Conservation (phyloP, 2,329 filamentous ascomycete species). For the Dryadomyces quercus-mongolicae region DNA sequence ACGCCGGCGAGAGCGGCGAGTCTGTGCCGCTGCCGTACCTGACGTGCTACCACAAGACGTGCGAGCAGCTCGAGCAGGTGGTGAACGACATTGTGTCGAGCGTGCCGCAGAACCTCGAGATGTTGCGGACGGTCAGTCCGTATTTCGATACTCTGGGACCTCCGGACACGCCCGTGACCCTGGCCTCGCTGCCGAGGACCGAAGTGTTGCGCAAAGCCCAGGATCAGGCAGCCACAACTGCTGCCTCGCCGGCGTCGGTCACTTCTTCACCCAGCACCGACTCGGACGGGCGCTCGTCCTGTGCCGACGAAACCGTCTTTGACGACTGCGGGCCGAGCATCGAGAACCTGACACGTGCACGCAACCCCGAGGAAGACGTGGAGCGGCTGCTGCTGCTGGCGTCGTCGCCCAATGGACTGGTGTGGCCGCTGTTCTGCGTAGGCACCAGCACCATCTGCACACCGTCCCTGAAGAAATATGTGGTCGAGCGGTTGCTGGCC, state of each 20-base stretch:
- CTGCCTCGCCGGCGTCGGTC: background rate
- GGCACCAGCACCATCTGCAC: constrained; percentile 34
- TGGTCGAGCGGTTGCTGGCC: constrained; percentile 29
- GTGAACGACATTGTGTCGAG: constrained; percentile 31
- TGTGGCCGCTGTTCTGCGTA: constrained; percentile 38
- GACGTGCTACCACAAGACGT: constrained; percentile 24
- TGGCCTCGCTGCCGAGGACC: background rate
- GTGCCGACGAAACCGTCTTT: constrained; percentile 7
- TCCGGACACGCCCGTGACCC: constrained; percentile 1
- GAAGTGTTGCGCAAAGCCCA: background rate
- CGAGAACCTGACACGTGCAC: constrained; percentile 26
- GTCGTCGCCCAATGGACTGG: constrained; percentile 33
- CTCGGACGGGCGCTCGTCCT: background rate
- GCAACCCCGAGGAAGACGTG: constrained; percentile 23
- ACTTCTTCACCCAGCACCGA: background rate
- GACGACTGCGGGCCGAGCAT: constrained; percentile 23
- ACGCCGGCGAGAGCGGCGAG: constrained; percentile 11
- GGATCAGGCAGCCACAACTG: constrained; percentile 7
- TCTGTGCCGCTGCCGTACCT: constrained; percentile 16
- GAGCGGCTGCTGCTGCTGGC: constrained; percentile 36
- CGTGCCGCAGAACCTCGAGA: constrained; percentile 36
- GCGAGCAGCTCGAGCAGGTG: constrained; percentile 26
- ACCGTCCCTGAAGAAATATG: constrained; percentile 27
- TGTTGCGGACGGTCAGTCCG: constrained; percentile 29
- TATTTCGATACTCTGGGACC: constrained; percentile 14